Conservation (phyloP, 73 alveolate genomes). For the Paramecium pentaurelia region DNA sequence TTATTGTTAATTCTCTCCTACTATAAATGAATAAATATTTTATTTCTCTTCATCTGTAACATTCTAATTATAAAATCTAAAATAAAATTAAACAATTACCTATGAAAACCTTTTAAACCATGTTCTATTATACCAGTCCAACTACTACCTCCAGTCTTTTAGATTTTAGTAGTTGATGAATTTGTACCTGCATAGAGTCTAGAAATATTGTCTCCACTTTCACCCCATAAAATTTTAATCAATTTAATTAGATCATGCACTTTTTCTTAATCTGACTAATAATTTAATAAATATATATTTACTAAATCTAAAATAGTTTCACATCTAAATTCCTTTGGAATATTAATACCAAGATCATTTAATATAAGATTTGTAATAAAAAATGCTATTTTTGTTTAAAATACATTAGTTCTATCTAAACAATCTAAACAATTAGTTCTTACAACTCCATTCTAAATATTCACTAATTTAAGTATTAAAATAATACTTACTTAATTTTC, state of each 20-base stretch:
- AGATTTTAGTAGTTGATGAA: slow-evolving; percentile 48
- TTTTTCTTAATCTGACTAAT: background rate
- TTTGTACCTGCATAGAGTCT: slow-evolving; percentile 52
- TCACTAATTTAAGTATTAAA: background rate
- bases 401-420: slow-evolving; percentile 93
- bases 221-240: slow-evolving; percentile 51
- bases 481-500: background rate
- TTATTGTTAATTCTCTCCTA: background rate
- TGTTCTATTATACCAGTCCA: slow-evolving; percentile 39
- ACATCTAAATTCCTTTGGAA: slow-evolving; percentile 26
- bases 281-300: background rate
- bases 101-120: slow-evolving; percentile 3
- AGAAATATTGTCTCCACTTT: slow-evolving; percentile 47
- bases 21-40: background rate
- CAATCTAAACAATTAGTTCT: slow-evolving; percentile 93
- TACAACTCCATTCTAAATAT: slow-evolving; percentile 76
- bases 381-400: slow-evolving; percentile 73
- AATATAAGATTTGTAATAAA: slow-evolving; percentile 60
- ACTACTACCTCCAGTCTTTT: slow-evolving; percentile 41
- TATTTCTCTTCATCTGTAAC: slow-evolving; percentile 6
- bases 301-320: slow-evolving; percentile 27
- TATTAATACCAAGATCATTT: slow-evolving; percentile 50
- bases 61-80: slow-evolving; percentile 7
- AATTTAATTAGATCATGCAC: background rate
- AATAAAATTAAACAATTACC: background rate